Evolutionary conservation across 352 stramenopile genomes (phyloP).

Genomic region (Blastocystis sp.): DNA sequence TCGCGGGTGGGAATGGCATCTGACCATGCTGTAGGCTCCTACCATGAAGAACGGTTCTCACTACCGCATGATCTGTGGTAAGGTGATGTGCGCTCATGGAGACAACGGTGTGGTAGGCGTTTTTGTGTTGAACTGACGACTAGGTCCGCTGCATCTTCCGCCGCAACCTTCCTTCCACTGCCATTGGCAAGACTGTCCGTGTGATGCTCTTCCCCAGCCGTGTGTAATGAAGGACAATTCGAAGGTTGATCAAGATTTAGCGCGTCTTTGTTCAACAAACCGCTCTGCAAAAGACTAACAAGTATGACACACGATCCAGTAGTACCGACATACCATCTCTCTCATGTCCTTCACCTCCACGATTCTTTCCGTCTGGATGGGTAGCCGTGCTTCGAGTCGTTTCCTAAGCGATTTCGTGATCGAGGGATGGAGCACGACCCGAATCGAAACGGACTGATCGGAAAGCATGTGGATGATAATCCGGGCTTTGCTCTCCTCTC

Average conservation of each 20-base stretch:
- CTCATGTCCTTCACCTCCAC: conserved; percentile 10
- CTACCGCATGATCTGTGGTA: conserved; percentile 94
- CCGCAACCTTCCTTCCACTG: conserved; percentile 90
- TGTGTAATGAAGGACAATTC: conserved; percentile 80
- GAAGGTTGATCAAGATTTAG: conserved; percentile 71
- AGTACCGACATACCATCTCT: conserved; percentile 29
- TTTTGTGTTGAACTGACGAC: not conserved
- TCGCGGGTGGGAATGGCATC: not conserved
- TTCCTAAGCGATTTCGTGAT: not conserved
- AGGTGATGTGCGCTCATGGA: conserved; percentile 91
- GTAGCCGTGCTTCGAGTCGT: conserved; percentile 25
- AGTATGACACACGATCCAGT: conserved; percentile 60
- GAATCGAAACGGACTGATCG: not conserved
- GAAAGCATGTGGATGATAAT: conserved; percentile 17
- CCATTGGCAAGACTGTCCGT: conserved; percentile 91
- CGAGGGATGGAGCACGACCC: not conserved
- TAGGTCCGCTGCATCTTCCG: conserved; percentile 87
- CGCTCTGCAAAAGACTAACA: conserved; percentile 7
- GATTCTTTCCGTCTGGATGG: conserved; percentile 1
- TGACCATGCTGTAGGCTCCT: conserved; percentile 74
- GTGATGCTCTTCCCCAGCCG: conserved; percentile 98
- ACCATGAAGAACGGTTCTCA: conserved; percentile 85
- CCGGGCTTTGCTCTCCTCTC: not conserved
- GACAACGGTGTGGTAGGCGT: conserved; percentile 92
- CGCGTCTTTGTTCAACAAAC: conserved; percentile 62